Percentiles rank a stretch among this genome's conserved stretches.
These are phyloP conservation scores for Trichoderma guizhouense DNA, from an alignment of 2,329 filamentous ascomycete genomes.

Conservation along the genomic window DNA sequence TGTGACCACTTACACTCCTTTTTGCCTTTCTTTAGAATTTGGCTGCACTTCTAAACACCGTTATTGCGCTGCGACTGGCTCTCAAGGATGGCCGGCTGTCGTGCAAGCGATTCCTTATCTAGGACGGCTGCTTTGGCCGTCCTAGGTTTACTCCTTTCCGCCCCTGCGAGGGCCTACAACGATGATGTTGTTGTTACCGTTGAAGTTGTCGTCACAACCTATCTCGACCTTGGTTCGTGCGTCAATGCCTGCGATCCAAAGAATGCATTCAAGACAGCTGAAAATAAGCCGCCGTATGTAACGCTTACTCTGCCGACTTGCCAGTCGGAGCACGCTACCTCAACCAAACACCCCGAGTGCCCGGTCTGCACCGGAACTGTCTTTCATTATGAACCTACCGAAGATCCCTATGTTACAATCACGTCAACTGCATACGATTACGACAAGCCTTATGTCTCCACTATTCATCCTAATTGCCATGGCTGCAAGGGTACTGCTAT, in stretches of 20 bases:
- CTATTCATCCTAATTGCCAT: conserved; percentile 23
- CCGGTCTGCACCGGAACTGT: conserved; percentile 26
- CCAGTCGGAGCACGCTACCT: conserved; percentile 21
- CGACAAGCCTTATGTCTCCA: conserved; percentile 23
- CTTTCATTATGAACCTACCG: conserved; percentile 26
- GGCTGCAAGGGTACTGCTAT: conserved; percentile 26
- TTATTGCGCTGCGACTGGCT: conserved; percentile 22
- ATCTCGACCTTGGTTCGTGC: conserved; percentile 20
- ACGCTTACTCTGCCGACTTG: conserved; percentile 26
- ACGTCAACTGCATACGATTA: conserved; percentile 20
- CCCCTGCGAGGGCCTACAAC: conserved; percentile 14
- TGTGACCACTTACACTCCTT: not conserved
- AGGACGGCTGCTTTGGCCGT: conserved; percentile 18
- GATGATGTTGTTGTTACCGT: conserved; percentile 17
- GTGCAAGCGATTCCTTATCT: conserved; percentile 9
- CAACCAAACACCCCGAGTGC: conserved; percentile 23
- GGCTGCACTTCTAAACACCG: not conserved
- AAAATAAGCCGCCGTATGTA: conserved; percentile 10
- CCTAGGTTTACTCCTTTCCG: conserved; percentile 20
- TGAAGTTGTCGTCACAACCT: conserved; percentile 22
- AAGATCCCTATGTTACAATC: conserved; percentile 25
- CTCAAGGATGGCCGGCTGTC: conserved; percentile 1
- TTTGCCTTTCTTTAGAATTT: not conserved
- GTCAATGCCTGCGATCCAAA: conserved; percentile 14
- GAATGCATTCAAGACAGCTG: not conserved